These are phyloP conservation scores for Discostella stelligeroides DNA, from an alignment of 108 stramenopile species.

Conservation along the genomic window DNA sequence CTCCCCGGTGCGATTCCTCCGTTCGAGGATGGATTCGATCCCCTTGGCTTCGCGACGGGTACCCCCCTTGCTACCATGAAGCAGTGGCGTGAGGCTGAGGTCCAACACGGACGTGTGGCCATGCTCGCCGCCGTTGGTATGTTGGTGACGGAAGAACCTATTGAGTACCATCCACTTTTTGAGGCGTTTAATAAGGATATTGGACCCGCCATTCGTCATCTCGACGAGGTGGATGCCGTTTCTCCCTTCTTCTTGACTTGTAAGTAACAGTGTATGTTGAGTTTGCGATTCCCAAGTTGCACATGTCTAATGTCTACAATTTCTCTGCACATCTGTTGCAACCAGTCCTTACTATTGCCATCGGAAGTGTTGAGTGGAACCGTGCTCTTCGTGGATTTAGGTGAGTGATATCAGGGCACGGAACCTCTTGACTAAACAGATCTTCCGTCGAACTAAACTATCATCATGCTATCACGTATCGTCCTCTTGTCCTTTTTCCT, in stretches of 20 bases:
- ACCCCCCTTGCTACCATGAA: conserved; percentile 33
- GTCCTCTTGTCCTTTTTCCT: not conserved
- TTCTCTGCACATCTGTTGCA: not conserved
- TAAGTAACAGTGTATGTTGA: not conserved
- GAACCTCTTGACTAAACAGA: not conserved
- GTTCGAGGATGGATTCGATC: conserved; percentile 58
- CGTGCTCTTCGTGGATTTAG: conserved; percentile 67
- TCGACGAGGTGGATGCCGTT: conserved; percentile 52
- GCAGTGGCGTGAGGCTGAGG: conserved; percentile 63
- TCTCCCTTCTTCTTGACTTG: conserved; percentile 52
- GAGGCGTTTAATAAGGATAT: conserved; percentile 57
- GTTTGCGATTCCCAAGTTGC: too few relatives aligned
- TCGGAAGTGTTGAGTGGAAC: conserved; percentile 66
- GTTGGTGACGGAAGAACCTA: conserved; percentile 45
- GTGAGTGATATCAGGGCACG: conserved; percentile 10
- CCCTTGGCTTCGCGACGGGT: conserved; percentile 61
- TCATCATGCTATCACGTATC: too few relatives aligned
- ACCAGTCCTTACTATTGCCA: conserved; percentile 34
- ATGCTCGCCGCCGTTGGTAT: conserved; percentile 68
- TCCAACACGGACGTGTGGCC: conserved; percentile 59
- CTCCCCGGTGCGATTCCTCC: conserved; percentile 66
- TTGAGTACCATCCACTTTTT: conserved; percentile 58
- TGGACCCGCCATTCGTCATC: conserved; percentile 63
- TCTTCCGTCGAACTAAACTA: not conserved
- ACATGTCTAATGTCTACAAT: too few relatives aligned